Evolutionary conservation across 2,329 filamentous ascomycete species (phyloP).

Genomic region (Cordyceps sp.): DNA sequence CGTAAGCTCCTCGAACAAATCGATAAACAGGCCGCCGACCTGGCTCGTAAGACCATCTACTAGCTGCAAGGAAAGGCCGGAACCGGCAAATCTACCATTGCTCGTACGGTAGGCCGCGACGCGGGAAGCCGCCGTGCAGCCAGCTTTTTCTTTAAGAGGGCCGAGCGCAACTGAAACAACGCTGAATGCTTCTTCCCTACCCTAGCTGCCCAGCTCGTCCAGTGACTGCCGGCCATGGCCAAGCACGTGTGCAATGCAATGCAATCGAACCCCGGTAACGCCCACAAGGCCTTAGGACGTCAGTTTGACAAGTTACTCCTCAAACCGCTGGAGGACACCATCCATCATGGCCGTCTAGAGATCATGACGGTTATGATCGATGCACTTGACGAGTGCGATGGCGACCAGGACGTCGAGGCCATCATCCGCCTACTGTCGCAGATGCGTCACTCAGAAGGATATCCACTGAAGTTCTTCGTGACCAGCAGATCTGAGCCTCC

Average conservation of each 20-base stretch:
- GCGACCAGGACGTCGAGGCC: conserved; percentile 10
- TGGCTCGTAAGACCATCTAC: conserved; percentile 1
- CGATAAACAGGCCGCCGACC: background rate
- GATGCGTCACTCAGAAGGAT: background rate
- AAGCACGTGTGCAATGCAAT: background rate
- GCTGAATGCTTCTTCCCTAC: conserved; percentile 20
- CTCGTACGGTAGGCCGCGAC: conserved; percentile 2
- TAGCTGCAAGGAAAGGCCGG: conserved; percentile 6
- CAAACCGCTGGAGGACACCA: conserved; percentile 1
- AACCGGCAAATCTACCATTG: conserved; percentile 8
- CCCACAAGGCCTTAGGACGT: background rate
- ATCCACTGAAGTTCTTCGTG: conserved; percentile 16
- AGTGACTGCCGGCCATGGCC: conserved; percentile 8
- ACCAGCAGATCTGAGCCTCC: conserved; percentile 20
- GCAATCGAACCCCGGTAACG: background rate
- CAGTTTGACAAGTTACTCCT: conserved; percentile 5
- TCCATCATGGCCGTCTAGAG: rapidly evolving
- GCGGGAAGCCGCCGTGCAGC: conserved; percentile 10
- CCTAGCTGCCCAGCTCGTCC: conserved; percentile 17
- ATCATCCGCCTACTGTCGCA: conserved; percentile 10
- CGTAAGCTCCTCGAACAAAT: conserved; percentile 1
- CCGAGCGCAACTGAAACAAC: conserved; percentile 15
- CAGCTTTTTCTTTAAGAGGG: conserved; percentile 26
- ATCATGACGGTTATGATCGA: conserved; percentile 21
- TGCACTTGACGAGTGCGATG: conserved; percentile 10